These are phyloP conservation scores for Agroathelia rolfsii DNA, from an alignment of 1,284 basidiomycete genomes.

Conservation along the genomic window DNA sequence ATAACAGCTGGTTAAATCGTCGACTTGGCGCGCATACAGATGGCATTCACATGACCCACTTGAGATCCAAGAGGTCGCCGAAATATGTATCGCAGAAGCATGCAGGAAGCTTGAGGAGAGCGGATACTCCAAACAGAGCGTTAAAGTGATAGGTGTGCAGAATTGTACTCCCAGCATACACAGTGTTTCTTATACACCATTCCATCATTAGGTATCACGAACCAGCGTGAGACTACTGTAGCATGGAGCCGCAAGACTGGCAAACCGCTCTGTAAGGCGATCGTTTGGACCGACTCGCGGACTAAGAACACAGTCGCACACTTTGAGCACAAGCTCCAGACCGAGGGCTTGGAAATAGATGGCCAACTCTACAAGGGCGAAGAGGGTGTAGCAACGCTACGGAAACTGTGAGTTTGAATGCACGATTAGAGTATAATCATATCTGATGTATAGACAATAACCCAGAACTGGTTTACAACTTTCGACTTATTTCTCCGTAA, in stretches of 20 bases:
- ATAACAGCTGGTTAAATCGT: no score
- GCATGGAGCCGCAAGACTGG: slow-evolving; percentile 91
- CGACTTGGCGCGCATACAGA: slow-evolving; percentile 26
- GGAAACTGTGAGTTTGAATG: slow-evolving; percentile 48
- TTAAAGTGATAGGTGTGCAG: slow-evolving; percentile 83
- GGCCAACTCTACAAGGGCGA: slow-evolving; percentile 62
- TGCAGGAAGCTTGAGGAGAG: slow-evolving; percentile 63
- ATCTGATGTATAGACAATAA: slow-evolving; percentile 1
- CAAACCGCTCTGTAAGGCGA: slow-evolving; percentile 79
- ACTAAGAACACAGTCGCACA: slow-evolving; percentile 79
- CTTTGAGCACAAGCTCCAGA: slow-evolving; percentile 64
- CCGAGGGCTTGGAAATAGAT: slow-evolving; percentile 67
- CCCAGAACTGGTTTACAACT: slow-evolving; percentile 82
- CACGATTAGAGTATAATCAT: no score
- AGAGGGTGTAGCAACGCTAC: slow-evolving; percentile 58
- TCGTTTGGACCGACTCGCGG: slow-evolving; percentile 94
- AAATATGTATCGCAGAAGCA: slow-evolving; percentile 71
- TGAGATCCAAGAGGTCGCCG: slow-evolving; percentile 75
- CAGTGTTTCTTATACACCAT: slow-evolving; percentile 7
- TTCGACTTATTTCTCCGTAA: slow-evolving; percentile 94
- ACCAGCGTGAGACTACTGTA: slow-evolving; percentile 94
- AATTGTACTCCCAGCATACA: slow-evolving; percentile 12
- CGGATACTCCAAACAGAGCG: slow-evolving; percentile 68
- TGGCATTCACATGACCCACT: slow-evolving; percentile 95
- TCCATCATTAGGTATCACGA: slow-evolving; percentile 72